Base-by-base conservation (phyloP, 345 rosid genomes). In the Firmiana major region DNA sequence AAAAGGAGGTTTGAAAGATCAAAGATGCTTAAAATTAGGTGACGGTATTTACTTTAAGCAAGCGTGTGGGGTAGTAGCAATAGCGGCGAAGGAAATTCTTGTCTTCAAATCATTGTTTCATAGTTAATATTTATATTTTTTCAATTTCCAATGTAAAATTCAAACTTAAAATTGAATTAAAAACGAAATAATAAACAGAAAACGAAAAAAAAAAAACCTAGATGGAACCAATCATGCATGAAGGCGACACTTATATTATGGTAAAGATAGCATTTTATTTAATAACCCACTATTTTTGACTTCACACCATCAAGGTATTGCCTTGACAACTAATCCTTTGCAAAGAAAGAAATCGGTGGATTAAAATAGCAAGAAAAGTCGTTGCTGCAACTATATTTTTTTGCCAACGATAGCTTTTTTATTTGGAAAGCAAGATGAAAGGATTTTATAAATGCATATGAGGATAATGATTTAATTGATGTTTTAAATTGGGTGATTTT, bases 21-120 rank as follows among this genome's bases (percentile, higher is more conserved):
- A 46, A 24, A 11, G 16, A 71, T 51, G 62, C 43, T 71, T 71
- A 49, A 8, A 69, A 5, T 6, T 19, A 21, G 28, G 5, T 4
- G 1, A 63, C 3, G 42, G 6, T 71, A 15, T 71, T 26, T 21
- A 36, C 66, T 78, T 72, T 24, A 72, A 73, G 73, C 21, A 48
- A 67, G 26, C 78, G 70, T 79, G 78, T 79, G 82, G 82, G 75
- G 75, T 66, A 54, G 19, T 6, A 72, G 21, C n/a, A 7, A 34
- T 7, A 53, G 7, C 13, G 34, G 9, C 36, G 17, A 40, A 17
- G 79, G 68, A 68, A 68, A 22, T 66, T n/a, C 28, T 45, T 36
- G 45, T 45, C 51, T 24, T 62, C 66, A 5, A 28, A 58, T n/a
- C 3, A 12, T 21, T 60, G 40, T 60, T 13, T 59, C 64, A 59